Evolutionary conservation across 352 stramenopile species (phyloP).

Genomic region (Blastocystis sp.): DNA sequence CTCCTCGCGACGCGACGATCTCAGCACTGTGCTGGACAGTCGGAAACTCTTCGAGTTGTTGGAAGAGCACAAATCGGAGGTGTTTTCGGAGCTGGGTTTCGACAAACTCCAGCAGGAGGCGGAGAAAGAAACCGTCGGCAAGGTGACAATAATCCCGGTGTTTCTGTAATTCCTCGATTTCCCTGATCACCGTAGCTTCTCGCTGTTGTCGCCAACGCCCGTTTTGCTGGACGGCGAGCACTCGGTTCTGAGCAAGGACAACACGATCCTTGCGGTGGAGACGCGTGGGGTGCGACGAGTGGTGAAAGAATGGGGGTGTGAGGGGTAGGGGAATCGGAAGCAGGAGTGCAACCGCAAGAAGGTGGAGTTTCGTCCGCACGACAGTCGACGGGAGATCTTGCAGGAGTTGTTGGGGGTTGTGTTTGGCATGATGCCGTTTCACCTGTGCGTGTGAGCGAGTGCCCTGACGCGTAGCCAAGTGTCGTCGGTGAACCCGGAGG

Average conservation of each 20-base stretch:
- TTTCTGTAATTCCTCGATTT: slow-evolving; percentile 13
- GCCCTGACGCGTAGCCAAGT: slow-evolving; percentile 6
- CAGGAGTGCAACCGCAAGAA: slow-evolving; percentile 56
- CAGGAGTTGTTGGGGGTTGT: slow-evolving; percentile 13
- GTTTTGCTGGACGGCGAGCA: slow-evolving; percentile 37
- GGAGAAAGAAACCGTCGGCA: slow-evolving; percentile 1
- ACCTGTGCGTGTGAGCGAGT: background rate
- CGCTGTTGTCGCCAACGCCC: background rate
- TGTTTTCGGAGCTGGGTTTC: slow-evolving; percentile 39
- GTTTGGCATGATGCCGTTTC: slow-evolving; percentile 42
- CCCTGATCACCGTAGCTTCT: background rate
- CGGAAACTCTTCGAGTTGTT: slow-evolving; percentile 6
- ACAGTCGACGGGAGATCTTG: slow-evolving; percentile 33
- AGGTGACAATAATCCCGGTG: slow-evolving; percentile 18
- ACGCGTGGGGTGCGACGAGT: slow-evolving; percentile 23
- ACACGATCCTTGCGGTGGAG: slow-evolving; percentile 28
- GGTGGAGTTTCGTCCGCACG: slow-evolving; percentile 25
- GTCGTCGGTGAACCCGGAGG: background rate
- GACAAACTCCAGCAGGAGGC: background rate
- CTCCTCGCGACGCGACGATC: background rate
- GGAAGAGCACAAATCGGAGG: background rate
- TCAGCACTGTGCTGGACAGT: background rate
- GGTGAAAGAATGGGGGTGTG: background rate
- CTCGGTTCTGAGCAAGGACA: slow-evolving; percentile 4
- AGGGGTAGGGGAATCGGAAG: background rate